Conservation (phyloP, 495 filamentous ascomycete genomes). For the Friedmanniomyces endolithicus region DNA sequence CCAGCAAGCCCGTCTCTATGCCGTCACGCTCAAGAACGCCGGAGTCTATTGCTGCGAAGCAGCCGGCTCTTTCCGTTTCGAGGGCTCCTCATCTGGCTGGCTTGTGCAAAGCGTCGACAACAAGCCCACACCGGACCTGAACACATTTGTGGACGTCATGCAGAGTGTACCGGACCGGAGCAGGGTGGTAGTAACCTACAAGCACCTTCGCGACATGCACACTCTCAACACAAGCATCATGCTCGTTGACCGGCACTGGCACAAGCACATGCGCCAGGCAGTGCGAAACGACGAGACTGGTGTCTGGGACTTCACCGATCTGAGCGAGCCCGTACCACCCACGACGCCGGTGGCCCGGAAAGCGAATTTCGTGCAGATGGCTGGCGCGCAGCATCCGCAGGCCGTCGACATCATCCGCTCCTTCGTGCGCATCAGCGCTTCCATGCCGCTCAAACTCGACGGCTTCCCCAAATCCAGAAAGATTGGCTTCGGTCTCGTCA, state of each 20-base stretch:
- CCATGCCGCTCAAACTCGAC: conserved; percentile 89
- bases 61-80: conserved; percentile 86
- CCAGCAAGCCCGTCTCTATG: conserved; percentile 87
- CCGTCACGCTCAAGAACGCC: conserved; percentile 62
- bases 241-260: conserved; percentile 90
- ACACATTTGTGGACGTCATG: conserved; percentile 86
- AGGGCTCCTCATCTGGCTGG: conserved; percentile 83
- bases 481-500: conserved; percentile 87
- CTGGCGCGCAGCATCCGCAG: conserved; percentile 77
- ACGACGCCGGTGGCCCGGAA: conserved; percentile 55
- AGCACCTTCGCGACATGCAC: conserved; percentile 88
- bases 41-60: conserved; percentile 92
- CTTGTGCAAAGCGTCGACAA: conserved; percentile 86
- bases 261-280: conserved; percentile 82
- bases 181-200: conserved; percentile 85
- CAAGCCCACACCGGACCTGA: conserved; percentile 71
- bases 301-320: conserved; percentile 85
- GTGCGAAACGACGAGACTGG: conserved; percentile 83
- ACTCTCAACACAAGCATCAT: conserved; percentile 86
- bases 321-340: conserved; percentile 67
- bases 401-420: conserved; percentile 85
- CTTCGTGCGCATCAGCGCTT: conserved; percentile 85
- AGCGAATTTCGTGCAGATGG: conserved; percentile 80
- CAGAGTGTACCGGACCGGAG: conserved; percentile 78
- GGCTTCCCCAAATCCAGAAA: conserved; percentile 87